Conservation (phyloP, 2,329 filamentous ascomycete species). For the Tolypocladium tropicale region DNA sequence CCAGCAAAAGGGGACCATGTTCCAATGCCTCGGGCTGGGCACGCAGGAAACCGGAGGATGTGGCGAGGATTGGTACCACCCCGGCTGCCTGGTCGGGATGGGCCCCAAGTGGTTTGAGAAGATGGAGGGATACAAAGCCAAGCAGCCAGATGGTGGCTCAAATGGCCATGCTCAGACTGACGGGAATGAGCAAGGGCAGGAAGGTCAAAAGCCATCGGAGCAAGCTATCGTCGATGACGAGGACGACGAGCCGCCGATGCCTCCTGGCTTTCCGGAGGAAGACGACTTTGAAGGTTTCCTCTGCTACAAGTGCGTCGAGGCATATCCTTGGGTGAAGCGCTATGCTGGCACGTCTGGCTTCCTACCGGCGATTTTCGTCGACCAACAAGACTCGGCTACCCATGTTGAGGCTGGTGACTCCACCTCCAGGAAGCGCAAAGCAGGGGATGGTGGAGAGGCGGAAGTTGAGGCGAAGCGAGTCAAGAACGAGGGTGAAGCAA, state of each 20-base stretch:
- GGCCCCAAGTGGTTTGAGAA: slow-evolving; percentile 61
- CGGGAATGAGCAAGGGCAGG: slow-evolving; percentile 26
- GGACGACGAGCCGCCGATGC: slow-evolving; percentile 57
- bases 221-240: slow-evolving; percentile 34
- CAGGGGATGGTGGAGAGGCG: slow-evolving; percentile 38
- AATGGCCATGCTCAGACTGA: slow-evolving; percentile 30
- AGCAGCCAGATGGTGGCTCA: slow-evolving; percentile 1
- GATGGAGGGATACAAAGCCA: slow-evolving; percentile 25
- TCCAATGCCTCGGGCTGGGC: slow-evolving; percentile 84
- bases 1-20: slow-evolving; percentile 94
- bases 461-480: slow-evolving; percentile 38
- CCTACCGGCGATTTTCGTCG: slow-evolving; percentile 55
- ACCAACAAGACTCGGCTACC: slow-evolving; percentile 6
- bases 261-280: slow-evolving; percentile 78
- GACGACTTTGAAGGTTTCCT: slow-evolving; percentile 84
- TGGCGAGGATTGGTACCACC: slow-evolving; percentile 97
- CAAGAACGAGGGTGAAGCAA: slow-evolving; percentile 28
- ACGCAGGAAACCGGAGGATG: slow-evolving; percentile 75
- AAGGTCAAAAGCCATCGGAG: slow-evolving; percentile 9
- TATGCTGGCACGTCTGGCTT: slow-evolving; percentile 79
- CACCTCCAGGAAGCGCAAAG: slow-evolving; percentile 55
- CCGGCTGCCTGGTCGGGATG: slow-evolving; percentile 78
- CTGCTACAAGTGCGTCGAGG: slow-evolving; percentile 87
- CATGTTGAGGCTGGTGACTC: slow-evolving; percentile 1
- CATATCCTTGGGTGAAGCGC: slow-evolving; percentile 82